Evolutionary conservation across 2,329 filamentous ascomycete genomes (phyloP), one percentile per base, ranked within the genome.

Genomic region (Penicillium hesseltinei): DNA sequence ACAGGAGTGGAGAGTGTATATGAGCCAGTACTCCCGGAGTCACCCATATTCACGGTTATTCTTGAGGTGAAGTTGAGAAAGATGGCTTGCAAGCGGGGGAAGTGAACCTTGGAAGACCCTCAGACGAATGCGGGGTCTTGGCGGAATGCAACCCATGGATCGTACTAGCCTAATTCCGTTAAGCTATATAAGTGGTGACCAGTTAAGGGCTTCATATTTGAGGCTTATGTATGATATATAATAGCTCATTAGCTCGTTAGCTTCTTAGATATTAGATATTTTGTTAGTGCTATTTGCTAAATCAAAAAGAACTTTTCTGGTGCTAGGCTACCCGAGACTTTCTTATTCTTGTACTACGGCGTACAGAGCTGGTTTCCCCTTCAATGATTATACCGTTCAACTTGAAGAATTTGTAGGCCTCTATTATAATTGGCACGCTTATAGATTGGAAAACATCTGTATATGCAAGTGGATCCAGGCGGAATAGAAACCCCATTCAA

Each of bases 11-110:
- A 47, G 48, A 56, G 54, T 35, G 58, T 23, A 6, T 61, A 40
- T 27, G 54, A 54, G n/a, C 54, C 61, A 23, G 56, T 50, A 36
- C 64, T 54, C 8, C 71, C 72, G 51, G 60, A 69, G 59, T 75
- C 73, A 51, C 73, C 73, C 73, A 75, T 75, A 25, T 25, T 63
- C 57, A 61, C 13, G 8, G 15, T 38, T 48, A 49, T 51, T 40
- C 54, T 50, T 31, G 51, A 56, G 40, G 45, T 27, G 46, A 51
- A 21, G 45, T 48, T 44, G 44, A 43, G 23, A 52, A 39, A 23
- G 40, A 49, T 15, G 33, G 44, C 33, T 38, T 21, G 21, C n/a
- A 15, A 21, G 47, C 29, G 55, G 33, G 43, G 48, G 39, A 54
- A 45, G 33, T 43, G 3, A 44, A 50, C 46, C 33, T 10, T 29